Evolutionary conservation across 1,284 basidiomycete genomes (phyloP), one percentile per base, ranked within the genome.

Genomic region (Butyriboletus appendiculatus): DNA sequence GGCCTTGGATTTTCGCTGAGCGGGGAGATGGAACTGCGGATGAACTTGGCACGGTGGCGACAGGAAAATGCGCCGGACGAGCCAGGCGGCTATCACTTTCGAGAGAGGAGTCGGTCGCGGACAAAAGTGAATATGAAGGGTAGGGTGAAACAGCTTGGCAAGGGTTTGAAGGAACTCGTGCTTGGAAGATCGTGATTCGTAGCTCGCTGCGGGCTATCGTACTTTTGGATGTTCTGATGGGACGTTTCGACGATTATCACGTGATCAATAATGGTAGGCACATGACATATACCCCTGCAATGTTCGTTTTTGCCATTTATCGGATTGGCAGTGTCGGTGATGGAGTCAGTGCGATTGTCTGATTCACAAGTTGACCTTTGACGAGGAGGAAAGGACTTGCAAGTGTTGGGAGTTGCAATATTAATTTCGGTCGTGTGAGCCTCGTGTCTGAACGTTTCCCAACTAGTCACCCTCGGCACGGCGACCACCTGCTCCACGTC

Each of bases 21-120:
- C 52, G 83, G 82, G 10, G 81, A 82, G 65, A 78, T 79, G 52
- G 82, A 85, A 62, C 58, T 85, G 62, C 75, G 77, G 50, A 81
- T 84, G 75, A 76, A 78, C 28, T 71, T 84, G 30, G 81, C 81
- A n/a, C 67, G 72, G 47, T 69, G 70, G 59, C 71, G 70, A 38
- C 69, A 64, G 46, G 71, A 72, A 51, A 59, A 69, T 33, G 63
- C 65, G 30, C 62, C 54, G 6, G 51, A 61, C 45, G 59, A 62
- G 42, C 65, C 63, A 7, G 62, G 60, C 40, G 60, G 60, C 26
- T 73, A 72, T 56, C 59, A 61, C 16, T 72, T 71, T 60, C 57
- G 58, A 46, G 64, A 73, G 53, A 67, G 59, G 61, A 47, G 48
- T 33, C 57, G 54, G n/a, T 64, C 62, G 4, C 52, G 50, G 34